Evolutionary conservation across 1,284 basidiomycete genomes (phyloP), one percentile per base, ranked within the genome.

Genomic region (Mrakiaceae sp.): DNA sequence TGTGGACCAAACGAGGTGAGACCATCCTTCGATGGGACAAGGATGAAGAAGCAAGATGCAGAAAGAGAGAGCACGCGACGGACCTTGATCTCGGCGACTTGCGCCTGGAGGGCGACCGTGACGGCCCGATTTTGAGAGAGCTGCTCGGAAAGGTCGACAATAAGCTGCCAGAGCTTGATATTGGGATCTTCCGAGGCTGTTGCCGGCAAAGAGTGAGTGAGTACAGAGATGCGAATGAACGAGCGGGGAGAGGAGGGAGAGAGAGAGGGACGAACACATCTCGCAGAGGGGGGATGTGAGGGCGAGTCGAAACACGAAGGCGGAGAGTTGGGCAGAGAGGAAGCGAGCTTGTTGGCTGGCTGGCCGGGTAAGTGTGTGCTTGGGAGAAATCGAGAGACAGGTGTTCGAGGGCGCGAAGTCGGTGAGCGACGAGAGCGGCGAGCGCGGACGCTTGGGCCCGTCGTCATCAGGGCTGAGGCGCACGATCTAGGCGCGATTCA

Each of bases 91-190:
- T 84, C 78, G 12, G 81, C 81, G 0, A 89, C 83, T 72, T 92
- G 87, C 14, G 81, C 78, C 68, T 90, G 85, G 46, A 98, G 81
- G 3, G 84, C 80, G 52, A 78, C 79, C 9, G 90, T 82, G 64
- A 91, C 80, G 72, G 88, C 87, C 62, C 90, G 83, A 77, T 98
- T 98, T 69, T 85, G 83, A 0, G 84, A 81, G 66, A 97, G 84
- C 78, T 98, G 94, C 55, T 92, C 88, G 75, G 83, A 82, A 42
- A 66, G 61, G 27, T 66, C 65, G 27, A 53, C 58, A 14, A 66
- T 52, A 54, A 66, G 65, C n/a, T 48, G n/a, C 65, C 65, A 66
- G 40, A 66, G 48, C 62, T 66, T 66, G 10, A 51, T 27, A 14
- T 56, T 44, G 39, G 62, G 48, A 5, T 66, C 61, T 4, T 66